phyloP scores from a whole-genome alignment of 1,284 basidiomycete genomes.

The Trichosporon ovoides region DNA sequence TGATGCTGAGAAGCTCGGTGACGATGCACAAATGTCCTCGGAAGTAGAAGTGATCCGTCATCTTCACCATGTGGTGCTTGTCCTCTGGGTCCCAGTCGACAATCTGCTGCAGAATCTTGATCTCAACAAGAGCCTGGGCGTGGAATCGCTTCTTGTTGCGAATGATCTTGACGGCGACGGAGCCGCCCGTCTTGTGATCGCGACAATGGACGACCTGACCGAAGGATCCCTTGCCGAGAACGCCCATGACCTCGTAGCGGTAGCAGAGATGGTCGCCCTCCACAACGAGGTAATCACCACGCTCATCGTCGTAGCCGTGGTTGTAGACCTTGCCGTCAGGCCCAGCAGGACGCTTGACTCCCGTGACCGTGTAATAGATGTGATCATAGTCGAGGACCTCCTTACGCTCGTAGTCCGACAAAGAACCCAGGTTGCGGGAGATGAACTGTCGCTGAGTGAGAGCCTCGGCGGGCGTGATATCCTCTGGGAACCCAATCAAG shows the following conservation, averaged over 20 bases:
- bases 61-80: constrained; percentile 94
- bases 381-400: constrained; percentile 84
- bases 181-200: constrained; percentile 91
- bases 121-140: constrained; percentile 95
- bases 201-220: constrained; percentile 95
- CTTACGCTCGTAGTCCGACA: constrained; percentile 81
- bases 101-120: constrained; percentile 94
- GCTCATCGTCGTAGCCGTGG: constrained; percentile 94
- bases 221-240: constrained; percentile 95
- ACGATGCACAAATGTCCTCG: constrained; percentile 96
- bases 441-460: constrained; percentile 58
- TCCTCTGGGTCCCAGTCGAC: constrained; percentile 97
- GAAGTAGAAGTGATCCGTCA: constrained; percentile 99
- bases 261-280: constrained; percentile 90
- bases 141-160: constrained; percentile 99
- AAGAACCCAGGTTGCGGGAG: constrained; percentile 51
- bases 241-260: constrained; percentile 88
- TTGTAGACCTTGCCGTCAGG: constrained; percentile 77
- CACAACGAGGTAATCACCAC: constrained; percentile 91
- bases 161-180: constrained; percentile 98
- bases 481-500: constrained; percentile 87
- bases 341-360: constrained; percentile 28
- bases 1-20: constrained; percentile 96
- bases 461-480: constrained; percentile 64
- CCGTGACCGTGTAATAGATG: constrained; percentile 61